phyloP scores from a whole-genome alignment of 768 basidiomycete species.

The Sarcomyxa edulis region DNA sequence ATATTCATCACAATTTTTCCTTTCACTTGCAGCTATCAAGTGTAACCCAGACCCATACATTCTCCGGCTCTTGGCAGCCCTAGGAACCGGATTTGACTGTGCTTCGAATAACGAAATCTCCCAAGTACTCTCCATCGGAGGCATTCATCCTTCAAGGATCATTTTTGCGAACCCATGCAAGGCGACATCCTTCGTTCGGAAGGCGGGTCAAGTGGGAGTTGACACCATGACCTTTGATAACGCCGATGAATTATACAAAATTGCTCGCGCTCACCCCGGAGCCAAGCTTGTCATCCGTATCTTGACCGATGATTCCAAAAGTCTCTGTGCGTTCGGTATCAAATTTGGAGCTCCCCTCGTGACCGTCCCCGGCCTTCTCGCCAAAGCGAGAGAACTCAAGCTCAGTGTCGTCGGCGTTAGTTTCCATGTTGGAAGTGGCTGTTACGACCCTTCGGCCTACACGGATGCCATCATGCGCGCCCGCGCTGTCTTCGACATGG shows the following conservation, averaged over 20 bases:
- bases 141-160: conserved; percentile 74
- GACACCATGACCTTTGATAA: conserved; percentile 99
- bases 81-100: conserved; percentile 95
- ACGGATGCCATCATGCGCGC: conserved; percentile 86
- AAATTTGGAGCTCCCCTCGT: conserved; percentile 94
- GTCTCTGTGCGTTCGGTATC: conserved; percentile 86
- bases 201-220: conserved; percentile 74
- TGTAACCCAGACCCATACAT: conserved; percentile 98
- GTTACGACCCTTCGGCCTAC: conserved; percentile 89
- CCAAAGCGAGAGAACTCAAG: conserved; percentile 69
- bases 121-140: conserved; percentile 68
- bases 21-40: conserved; percentile 71
- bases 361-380: conserved; percentile 73
- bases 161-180: conserved; percentile 99
- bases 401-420: conserved; percentile 91
- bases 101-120: conserved; percentile 93
- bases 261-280: conserved; percentile 70
- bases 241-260: conserved; percentile 91
- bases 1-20: conserved; percentile 13
- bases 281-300: conserved; percentile 93
- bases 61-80: conserved; percentile 80
- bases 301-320: conserved; percentile 96
- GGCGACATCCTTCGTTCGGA: conserved; percentile 86
- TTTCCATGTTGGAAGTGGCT: conserved; percentile 98
- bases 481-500: conserved; percentile 84